phyloP scores from a whole-genome alignment of 2,329 filamentous ascomycete genomes.

The Lachnellula cervina region DNA sequence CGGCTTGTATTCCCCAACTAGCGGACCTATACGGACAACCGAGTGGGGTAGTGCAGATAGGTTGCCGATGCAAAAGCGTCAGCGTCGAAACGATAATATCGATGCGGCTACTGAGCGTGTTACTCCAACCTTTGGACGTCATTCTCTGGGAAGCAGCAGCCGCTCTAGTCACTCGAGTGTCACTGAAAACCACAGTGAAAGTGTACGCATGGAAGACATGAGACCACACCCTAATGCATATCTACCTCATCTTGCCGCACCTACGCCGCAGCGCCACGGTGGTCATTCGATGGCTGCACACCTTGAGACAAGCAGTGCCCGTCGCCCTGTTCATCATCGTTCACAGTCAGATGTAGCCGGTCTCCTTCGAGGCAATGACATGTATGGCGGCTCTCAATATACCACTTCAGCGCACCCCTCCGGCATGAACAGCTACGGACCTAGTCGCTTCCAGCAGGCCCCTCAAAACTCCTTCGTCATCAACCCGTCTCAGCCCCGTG shows the following conservation, averaged over 20 bases:
- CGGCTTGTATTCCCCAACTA: slow-evolving; percentile 8
- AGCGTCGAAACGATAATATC: slow-evolving; percentile 9
- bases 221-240: neutral
- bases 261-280: slow-evolving; percentile 21
- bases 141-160: slow-evolving; percentile 14
- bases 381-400: neutral
- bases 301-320: slow-evolving; percentile 15
- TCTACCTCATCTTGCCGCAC: slow-evolving; percentile 22
- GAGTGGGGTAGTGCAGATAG: slow-evolving; percentile 7
- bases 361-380: slow-evolving; percentile 6
- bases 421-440: neutral
- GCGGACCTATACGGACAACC: slow-evolving; percentile 19
- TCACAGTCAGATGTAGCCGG: slow-evolving; percentile 28
- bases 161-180: slow-evolving; percentile 21
- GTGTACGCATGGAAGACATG: slow-evolving; percentile 8
- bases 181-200: slow-evolving; percentile 17
- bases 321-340: slow-evolving; percentile 22
- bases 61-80: slow-evolving; percentile 21
- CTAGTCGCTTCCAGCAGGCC: neutral
- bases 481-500: neutral
- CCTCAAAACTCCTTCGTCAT: neutral
- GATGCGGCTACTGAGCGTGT: slow-evolving; percentile 2
- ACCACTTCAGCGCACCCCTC: neutral
- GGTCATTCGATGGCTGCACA: slow-evolving; percentile 22
- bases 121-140: slow-evolving; percentile 6